Base-by-base conservation (phyloP, 148 eudicot genomes). In the Persicaria maculosa region DNA sequence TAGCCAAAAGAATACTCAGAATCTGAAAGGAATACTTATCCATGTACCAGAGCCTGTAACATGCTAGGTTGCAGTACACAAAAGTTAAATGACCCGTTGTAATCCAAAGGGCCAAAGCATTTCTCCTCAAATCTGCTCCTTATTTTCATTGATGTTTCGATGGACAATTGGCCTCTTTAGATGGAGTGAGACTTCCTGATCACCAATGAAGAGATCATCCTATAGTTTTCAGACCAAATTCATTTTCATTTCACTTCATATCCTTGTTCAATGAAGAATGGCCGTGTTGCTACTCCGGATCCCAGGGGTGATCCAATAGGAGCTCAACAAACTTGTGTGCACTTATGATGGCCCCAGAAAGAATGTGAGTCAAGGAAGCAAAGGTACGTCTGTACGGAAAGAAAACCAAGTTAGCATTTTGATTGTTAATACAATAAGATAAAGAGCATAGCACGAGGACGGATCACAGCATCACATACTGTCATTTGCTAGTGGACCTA, bases 381-480 rank as follows among this genome's bases (percentile, higher is more conserved):
- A 57, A 57, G 62, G 68, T 61, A 61, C 40, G 44, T 31, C 44
- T 61, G 31, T 61, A 61, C 44, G 68, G 43, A 61, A 61, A 61
- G 15, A 16, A 25, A 31, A 6, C 7, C 44, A 11, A 61, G 12
- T 10, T 61, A 25, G 44, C 44, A 22, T 61, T 61, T 61, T 9
- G 43, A 25, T 25, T 25, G 68, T 61, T 25, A 31, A 25, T 61
- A 25, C 68, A 61, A 61, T 31, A 9, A 61, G 68, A 11, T 31
- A 36, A 62, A 62, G 68, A 62, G 68, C 68, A 62, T 1, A 62
- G 68, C 68, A 62, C 7, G 44, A 22, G 68, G 68, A 25, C 16
- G 68, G 68, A 16, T 62, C 68, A 22, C 68, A 62, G 44, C 68
- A 22, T 62, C 68, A 31, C 68, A 31, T 12, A 62, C 44, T 62